Percentiles rank a stretch among this genome's conserved stretches.
These are phyloP conservation scores for Solanum microdontum DNA, from an alignment of 257 asterid genomes.

Conservation along the genomic window DNA sequence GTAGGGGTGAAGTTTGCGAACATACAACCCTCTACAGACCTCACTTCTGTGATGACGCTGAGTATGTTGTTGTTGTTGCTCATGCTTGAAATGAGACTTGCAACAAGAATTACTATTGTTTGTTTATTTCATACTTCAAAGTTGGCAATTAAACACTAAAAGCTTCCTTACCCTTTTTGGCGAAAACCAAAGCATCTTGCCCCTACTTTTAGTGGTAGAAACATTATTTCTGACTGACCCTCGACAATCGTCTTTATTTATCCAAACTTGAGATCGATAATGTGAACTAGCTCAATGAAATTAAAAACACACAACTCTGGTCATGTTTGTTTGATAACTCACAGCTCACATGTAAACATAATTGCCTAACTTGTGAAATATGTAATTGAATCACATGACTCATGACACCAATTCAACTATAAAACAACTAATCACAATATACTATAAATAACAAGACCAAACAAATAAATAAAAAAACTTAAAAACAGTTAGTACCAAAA, in stretches of 20 bases:
- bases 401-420: background rate
- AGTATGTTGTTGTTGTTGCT: background rate
- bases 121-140: background rate
- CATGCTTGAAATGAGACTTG: background rate
- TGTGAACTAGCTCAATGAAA: rapidly evolving
- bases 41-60: background rate
- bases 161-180: background rate
- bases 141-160: background rate
- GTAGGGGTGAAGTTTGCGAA: background rate
- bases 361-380: background rate
- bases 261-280: rapidly evolving
- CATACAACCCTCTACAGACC: background rate
- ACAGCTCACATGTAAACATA: background rate
- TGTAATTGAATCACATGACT: background rate
- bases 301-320: background rate
- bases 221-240: rapidly evolving
- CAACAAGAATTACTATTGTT: background rate
- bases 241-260: background rate
- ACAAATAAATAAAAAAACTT: background rate
- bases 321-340: background rate
- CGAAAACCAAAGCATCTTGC: background rate
- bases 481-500: background rate
- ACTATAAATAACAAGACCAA: background rate
- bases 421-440: background rate
- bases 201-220: background rate